phyloP scores from a whole-genome alignment of 352 stramenopile species.

The Phytophthora kernoviae region DNA sequence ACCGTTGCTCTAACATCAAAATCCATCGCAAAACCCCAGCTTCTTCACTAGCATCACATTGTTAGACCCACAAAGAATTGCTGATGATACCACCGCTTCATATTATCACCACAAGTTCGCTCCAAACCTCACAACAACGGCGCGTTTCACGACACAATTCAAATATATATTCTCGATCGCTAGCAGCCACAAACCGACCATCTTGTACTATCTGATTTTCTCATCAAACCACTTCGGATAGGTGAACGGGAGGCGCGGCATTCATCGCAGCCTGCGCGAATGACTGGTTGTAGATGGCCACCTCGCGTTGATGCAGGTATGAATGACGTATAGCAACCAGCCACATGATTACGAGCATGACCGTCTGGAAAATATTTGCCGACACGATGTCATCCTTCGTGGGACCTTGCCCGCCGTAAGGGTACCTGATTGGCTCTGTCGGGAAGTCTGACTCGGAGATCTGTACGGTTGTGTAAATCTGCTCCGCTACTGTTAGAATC shows the following conservation, averaged over 20 bases:
- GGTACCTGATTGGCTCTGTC: constrained; percentile 69
- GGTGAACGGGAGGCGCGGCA: constrained; percentile 66
- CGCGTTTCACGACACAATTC: constrained; percentile 6
- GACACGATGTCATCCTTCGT: constrained; percentile 88
- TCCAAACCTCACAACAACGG: no score
- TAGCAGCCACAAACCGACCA: constrained; percentile 14
- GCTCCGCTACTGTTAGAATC: constrained; percentile 75
- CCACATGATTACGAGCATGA: constrained; percentile 88
- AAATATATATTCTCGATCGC: constrained; percentile 37
- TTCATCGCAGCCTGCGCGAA: constrained; percentile 85
- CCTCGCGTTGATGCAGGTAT: constrained; percentile 74
- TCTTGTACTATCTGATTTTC: constrained; percentile 18
- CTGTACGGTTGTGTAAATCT: constrained; percentile 85
- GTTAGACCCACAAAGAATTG: no score
- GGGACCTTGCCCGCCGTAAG: constrained; percentile 72
- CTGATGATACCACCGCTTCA: no score
- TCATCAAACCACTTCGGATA: constrained; percentile 67
- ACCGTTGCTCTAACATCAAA: no score
- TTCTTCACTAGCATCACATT: no score
- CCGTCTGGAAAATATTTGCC: constrained; percentile 83
- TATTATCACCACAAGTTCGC: no score
- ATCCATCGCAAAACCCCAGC: background rate
- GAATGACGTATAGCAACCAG: constrained; percentile 81
- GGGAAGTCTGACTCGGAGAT: constrained; percentile 80
- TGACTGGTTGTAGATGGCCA: constrained; percentile 83